A percentile compares a stretch with the other conserved stretches of the same genome.
Conservation (phyloP, 208 protist genomes). For the Tritrichomonas foetus region DNA sequence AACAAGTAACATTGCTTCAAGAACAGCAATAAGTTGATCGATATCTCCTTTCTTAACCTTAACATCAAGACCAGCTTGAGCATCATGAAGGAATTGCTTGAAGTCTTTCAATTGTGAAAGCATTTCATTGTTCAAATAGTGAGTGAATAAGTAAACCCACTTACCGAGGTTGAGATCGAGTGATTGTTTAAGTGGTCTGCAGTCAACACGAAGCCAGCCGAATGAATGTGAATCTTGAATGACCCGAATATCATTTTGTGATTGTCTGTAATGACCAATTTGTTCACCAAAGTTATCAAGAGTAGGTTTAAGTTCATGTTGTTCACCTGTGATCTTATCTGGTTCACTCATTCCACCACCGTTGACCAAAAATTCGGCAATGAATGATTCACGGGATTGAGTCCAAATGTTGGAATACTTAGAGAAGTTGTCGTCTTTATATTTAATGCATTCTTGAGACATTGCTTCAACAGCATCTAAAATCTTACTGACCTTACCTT, state of each 20-base stretch:
- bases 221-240: constrained; percentile 76
- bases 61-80: constrained; percentile 55
- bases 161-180: constrained; percentile 76
- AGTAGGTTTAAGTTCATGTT: constrained; percentile 18
- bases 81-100: constrained; percentile 70
- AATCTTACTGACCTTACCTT: not conserved
- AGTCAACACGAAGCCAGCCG: constrained; percentile 80
- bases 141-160: constrained; percentile 84
- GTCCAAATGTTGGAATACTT: constrained; percentile 31
- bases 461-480: not conserved
- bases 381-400: constrained; percentile 31
- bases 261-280: constrained; percentile 78
- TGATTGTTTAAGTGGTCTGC: constrained; percentile 81
- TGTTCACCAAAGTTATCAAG: constrained; percentile 79
- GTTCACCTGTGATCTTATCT: constrained; percentile 9
- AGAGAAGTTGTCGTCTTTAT: constrained; percentile 6
- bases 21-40: constrained; percentile 57
- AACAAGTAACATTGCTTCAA: constrained; percentile 59
- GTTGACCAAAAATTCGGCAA: constrained; percentile 48
- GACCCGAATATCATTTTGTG: constrained; percentile 64
- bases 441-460: constrained; percentile 24
- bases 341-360: constrained; percentile 42
- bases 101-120: constrained; percentile 58
- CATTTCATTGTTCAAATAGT: constrained; percentile 59
- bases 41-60: constrained; percentile 66